phyloP scores from a whole-genome alignment of 805 yeast genomes.

The Lipomyces spencermartinsiae region DNA sequence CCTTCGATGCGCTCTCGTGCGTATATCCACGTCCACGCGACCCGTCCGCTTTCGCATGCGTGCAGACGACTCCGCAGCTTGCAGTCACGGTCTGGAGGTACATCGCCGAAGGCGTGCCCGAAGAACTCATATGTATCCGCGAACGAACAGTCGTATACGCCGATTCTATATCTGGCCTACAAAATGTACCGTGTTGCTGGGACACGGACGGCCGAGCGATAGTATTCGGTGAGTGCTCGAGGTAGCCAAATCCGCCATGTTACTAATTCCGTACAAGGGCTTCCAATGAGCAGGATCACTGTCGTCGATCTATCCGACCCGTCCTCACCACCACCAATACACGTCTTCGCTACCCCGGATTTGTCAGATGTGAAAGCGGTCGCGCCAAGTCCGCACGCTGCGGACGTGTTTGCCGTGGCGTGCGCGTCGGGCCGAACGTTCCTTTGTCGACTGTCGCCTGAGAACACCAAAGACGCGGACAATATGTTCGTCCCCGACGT shows the following conservation, averaged over 20 bases:
- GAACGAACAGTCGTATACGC: conserved; percentile 25
- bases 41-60: conserved; percentile 30
- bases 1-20: conserved; percentile 31
- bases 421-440: conserved; percentile 28
- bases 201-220: conserved; percentile 17
- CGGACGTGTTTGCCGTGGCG: conserved; percentile 31
- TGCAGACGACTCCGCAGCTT: conserved; percentile 25
- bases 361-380: conserved; percentile 16
- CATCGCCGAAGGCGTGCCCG: conserved; percentile 20
- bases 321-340: neutral
- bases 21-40: conserved; percentile 31
- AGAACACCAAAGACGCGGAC: neutral
- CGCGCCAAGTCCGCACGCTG: conserved; percentile 30
- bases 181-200: conserved; percentile 23
- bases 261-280: neutral
- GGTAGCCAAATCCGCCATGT: neutral
- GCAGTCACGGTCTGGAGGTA: conserved; percentile 34
- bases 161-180: neutral
- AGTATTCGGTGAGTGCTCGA: conserved; percentile 14
- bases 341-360: conserved; percentile 15
- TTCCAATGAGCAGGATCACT: neutral
- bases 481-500: conserved; percentile 7
- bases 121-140: conserved; percentile 29
- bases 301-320: conserved; percentile 13
- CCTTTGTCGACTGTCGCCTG: conserved; percentile 16